A percentile compares a stretch with the other conserved stretches of the same genome.
These are phyloP conservation scores for Kwoniella europaea DNA, from an alignment of 768 basidiomycete species.

Conservation along the genomic window DNA sequence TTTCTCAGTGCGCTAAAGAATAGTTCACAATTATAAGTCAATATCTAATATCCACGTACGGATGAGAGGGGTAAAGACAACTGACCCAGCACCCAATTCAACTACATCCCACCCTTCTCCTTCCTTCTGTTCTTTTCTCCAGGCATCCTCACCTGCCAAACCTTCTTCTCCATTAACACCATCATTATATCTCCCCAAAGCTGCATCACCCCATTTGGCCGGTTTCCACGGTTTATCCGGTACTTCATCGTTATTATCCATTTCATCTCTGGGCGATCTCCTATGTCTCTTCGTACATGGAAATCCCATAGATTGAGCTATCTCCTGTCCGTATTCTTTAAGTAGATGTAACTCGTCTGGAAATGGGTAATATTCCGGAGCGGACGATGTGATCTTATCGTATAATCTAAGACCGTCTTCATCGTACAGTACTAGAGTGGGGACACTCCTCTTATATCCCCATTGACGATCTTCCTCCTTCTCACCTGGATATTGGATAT, in stretches of 20 bases:
- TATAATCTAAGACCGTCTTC: conserved; percentile 71
- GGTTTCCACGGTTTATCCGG: conserved; percentile 39
- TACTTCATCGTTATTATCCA: conserved; percentile 9
- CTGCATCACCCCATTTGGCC: conserved; percentile 57
- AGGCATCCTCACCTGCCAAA: conserved; percentile 19
- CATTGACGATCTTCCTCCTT: conserved; percentile 43
- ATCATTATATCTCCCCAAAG: conserved; percentile 61
- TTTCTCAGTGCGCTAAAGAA: conserved; percentile 75
- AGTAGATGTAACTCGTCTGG: conserved; percentile 84
- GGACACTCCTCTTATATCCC: conserved; percentile 66
- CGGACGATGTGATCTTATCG: conserved; percentile 56
- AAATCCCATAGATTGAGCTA: conserved; percentile 73
- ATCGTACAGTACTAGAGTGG: conserved; percentile 84
- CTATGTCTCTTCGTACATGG: conserved; percentile 51
- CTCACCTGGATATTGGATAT: conserved; percentile 37
- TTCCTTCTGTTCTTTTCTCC: neutral
- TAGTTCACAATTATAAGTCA: too few species aligned
- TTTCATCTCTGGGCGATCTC: conserved; percentile 7
- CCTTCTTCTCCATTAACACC: conserved; percentile 61
- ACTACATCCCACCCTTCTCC: conserved; percentile 64
- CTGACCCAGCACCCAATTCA: conserved; percentile 94
- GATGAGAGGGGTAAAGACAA: conserved; percentile 36
- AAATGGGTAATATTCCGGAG: conserved; percentile 78
- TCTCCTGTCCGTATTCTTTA: conserved; percentile 71
- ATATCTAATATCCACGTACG: neutral